Base-by-base conservation (phyloP, 805 yeast genomes). In the Candida tibetensis region DNA sequence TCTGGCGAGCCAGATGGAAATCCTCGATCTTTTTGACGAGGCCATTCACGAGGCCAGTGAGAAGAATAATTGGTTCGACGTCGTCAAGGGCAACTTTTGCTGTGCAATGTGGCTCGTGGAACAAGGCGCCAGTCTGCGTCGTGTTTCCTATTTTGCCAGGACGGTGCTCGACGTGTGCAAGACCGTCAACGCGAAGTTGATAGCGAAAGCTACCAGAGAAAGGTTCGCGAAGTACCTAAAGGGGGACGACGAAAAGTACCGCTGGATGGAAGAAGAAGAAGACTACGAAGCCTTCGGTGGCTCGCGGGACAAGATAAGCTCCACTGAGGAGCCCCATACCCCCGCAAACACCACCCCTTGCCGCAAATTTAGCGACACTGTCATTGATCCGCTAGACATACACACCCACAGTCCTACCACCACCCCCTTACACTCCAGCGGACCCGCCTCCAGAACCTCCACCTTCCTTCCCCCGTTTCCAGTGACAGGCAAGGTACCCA, bases 11-110 rank as follows among this genome's bases (percentile, higher is more conserved):
- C 62, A 63, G 14, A 46, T 76, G 15, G 66, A 59, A 16, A 56
- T 66, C 3, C 48, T 76, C 6, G 79, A 75, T 41, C 43, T 55
- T 13, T 76, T 67, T 46, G 76, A 72, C 36, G 66, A 58, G 17
- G 71, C 78, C 0, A 58, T 73, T n/a, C 68, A 63, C n/a, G 35
- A 42, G 3, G 70, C 75, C 1, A 49, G 53, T 4, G 43, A 44
- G n/a, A 41, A 51, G 26, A 57, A 58, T 8, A 47, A 57, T 14
- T 52, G 60, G 47, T 53, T 60, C 18, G 76, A 72, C 34, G 60
- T 59, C 4, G 77, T 72, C 2, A 40, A 65, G 34, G 62, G 63
- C 5, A 58, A 64, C 40, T 67, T 69, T 36, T 54, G 68, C 14
- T 72, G 79, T 51, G 75, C 69, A 7, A 36, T 48, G 17, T 70